Evolutionary conservation across 345 rosid genomes (phyloP).

Genomic region (Hibiscus trionum): DNA sequence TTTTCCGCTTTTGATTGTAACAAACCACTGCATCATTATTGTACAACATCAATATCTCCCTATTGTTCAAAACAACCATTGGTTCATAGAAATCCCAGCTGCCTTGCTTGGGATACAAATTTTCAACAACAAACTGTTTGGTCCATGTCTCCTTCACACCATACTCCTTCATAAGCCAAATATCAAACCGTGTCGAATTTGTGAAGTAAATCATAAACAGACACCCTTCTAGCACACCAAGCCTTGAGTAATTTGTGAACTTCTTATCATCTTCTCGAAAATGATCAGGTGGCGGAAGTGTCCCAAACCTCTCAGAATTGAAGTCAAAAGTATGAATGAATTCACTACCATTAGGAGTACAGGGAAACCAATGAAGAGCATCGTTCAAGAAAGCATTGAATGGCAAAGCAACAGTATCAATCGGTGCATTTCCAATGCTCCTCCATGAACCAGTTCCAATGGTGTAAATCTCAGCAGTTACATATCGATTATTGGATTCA

Average conservation of each 20-base stretch:
- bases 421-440: slow-evolving; percentile 10
- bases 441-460: slow-evolving; percentile 15
- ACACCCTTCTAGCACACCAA: slow-evolving; percentile 16
- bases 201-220: slow-evolving; percentile 8
- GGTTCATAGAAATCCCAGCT: too few relatives aligned
- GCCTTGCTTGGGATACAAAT: too few relatives aligned
- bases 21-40: too few relatives aligned
- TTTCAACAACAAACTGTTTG: too few relatives aligned
- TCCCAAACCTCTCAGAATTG: background rate
- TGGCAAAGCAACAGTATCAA: slow-evolving; percentile 10
- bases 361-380: too few relatives aligned
- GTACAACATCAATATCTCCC: too few relatives aligned
- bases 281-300: slow-evolving; percentile 6
- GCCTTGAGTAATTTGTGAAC: background rate
- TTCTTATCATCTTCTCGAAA: slow-evolving; percentile 9
- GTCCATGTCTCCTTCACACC: too few relatives aligned
- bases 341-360: too few relatives aligned
- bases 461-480: slow-evolving; percentile 11
- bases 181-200: slow-evolving; percentile 9
- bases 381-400: too few relatives aligned
- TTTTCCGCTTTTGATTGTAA: too few relatives aligned
- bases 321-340: too few relatives aligned
- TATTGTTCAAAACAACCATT: too few relatives aligned
- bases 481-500: background rate
- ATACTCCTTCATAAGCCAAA: slow-evolving; percentile 16